These are phyloP conservation scores for Gomphus bonarii DNA, from an alignment of 1,284 basidiomycete genomes.

Conservation along the genomic window DNA sequence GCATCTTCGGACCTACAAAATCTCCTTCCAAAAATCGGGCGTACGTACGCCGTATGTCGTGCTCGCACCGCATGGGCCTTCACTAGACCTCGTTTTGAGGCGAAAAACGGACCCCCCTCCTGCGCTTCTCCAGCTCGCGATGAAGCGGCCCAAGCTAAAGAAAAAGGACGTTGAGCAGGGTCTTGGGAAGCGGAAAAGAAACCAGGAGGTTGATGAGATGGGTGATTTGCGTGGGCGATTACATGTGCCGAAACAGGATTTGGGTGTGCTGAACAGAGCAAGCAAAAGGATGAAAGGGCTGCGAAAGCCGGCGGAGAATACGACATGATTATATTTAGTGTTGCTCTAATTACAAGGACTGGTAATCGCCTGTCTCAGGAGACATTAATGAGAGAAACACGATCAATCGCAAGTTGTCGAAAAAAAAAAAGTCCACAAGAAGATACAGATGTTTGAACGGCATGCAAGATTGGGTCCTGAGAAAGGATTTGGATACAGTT, in stretches of 20 bases:
- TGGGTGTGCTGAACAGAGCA: conserved; percentile 61
- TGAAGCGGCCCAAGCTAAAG: conserved; percentile 74
- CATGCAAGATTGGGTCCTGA: neutral
- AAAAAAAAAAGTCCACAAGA: neutral
- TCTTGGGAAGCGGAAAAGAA: conserved; percentile 88
- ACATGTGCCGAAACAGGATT: conserved; percentile 86
- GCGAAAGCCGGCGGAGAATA: conserved; percentile 20
- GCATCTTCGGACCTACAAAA: conserved; percentile 84
- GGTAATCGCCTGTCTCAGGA: neutral
- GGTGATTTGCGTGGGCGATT: conserved; percentile 88
- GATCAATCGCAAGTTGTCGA: neutral
- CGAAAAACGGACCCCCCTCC: conserved; percentile 67
- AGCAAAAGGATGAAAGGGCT: conserved; percentile 89
- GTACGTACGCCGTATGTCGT: conserved; percentile 72
- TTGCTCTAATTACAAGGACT: neutral
- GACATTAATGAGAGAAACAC: neutral
- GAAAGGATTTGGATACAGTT: neutral
- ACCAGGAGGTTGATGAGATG: conserved; percentile 97
- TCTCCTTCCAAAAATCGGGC: conserved; percentile 67
- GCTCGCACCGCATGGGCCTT: conserved; percentile 86
- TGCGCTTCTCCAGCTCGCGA: conserved; percentile 73
- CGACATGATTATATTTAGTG: neutral
- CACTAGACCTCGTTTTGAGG: conserved; percentile 75
- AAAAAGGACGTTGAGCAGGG: conserved; percentile 81
- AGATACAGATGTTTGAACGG: neutral